Evolutionary conservation across 768 basidiomycete genomes (phyloP), one percentile per base, ranked within the genome.

Genomic region (Tylopilus subfusipes): DNA sequence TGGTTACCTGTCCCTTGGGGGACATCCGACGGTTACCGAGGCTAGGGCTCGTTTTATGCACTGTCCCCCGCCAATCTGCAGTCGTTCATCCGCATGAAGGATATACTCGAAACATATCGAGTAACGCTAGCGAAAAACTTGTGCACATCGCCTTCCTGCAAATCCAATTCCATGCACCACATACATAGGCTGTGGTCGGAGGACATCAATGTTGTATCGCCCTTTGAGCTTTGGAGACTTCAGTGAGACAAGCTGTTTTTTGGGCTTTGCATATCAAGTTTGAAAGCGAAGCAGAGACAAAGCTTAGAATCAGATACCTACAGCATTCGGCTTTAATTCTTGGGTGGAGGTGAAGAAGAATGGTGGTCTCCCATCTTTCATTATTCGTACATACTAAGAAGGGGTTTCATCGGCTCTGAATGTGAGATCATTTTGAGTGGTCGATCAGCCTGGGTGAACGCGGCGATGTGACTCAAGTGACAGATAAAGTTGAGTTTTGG

Each of bases 171-270:
- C 18, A 2, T 0, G 13, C 0, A 0, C 0, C 21, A 27, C 5
- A 2, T n/a, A 29, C 24, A 4, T 11, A 22, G 8, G 7, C 11
- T 52, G 3, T 63, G 52, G 52, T 33, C 21, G 10, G 14, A 47
- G 13, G 39, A 40, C 1, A n/a, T 2, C 1, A 9, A 3, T 5
- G n/a, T 10, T 8, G 6, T 4, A 7, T 29, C 13, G 1, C 47
- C 52, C 0, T 29, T 55, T 7, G 2, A 2, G 2, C 1, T 1
- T n/a, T 50, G 54, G 58, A 33, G 3, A 12, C 1, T 0, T 16
- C 6, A 34, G 19, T 64, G 63, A 59, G 22, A 53, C 2, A 5
- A n/a, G 0, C 1, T 36, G 7, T 34, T 57, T 42, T 61, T 62
- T 40, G 10, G 3, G 2, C 1, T 2, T 12, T 61, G 52, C 27